Evolutionary conservation across 2,329 filamentous ascomycete species (phyloP).

Genomic region (Beauveria asiatica): DNA sequence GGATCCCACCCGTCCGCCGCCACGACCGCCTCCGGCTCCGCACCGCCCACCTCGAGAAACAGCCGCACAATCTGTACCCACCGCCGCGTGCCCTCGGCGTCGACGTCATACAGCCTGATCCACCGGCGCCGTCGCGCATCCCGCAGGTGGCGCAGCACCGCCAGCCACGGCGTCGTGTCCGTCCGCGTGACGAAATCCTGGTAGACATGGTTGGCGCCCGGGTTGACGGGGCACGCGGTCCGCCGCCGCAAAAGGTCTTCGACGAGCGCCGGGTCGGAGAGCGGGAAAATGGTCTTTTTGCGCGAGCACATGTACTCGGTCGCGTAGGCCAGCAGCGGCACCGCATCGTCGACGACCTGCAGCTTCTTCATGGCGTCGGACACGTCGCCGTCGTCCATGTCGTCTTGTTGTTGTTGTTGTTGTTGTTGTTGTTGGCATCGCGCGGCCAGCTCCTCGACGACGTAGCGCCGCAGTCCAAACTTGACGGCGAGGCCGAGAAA

Average conservation of each 20-base stretch:
- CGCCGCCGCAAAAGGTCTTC: constrained; percentile 20
- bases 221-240: constrained; percentile 13
- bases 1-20: constrained; percentile 23
- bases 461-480: constrained; percentile 24
- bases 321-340: constrained; percentile 25
- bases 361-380: background rate
- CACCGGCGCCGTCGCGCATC: constrained; percentile 23
- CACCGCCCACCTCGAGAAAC: constrained; percentile 20
- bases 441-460: constrained; percentile 17
- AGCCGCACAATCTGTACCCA: constrained; percentile 22
- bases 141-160: constrained; percentile 22
- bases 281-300: constrained; percentile 26
- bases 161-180: constrained; percentile 22
- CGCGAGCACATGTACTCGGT: constrained; percentile 27
- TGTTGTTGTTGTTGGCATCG: background rate
- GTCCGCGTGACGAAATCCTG: constrained; percentile 17
- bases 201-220: constrained; percentile 16
- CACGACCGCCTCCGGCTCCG: constrained; percentile 20
- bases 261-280: constrained; percentile 22
- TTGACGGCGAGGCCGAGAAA: constrained; percentile 25
- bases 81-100: constrained; percentile 19
- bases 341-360: constrained; percentile 11
- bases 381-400: too few species aligned
- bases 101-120: constrained; percentile 23
- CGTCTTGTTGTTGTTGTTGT: too few species aligned